Evolutionary conservation across 495 filamentous ascomycete species (phyloP), one percentile per base, ranked within the genome.

Genomic region (Hypoxylon intermedium): DNA sequence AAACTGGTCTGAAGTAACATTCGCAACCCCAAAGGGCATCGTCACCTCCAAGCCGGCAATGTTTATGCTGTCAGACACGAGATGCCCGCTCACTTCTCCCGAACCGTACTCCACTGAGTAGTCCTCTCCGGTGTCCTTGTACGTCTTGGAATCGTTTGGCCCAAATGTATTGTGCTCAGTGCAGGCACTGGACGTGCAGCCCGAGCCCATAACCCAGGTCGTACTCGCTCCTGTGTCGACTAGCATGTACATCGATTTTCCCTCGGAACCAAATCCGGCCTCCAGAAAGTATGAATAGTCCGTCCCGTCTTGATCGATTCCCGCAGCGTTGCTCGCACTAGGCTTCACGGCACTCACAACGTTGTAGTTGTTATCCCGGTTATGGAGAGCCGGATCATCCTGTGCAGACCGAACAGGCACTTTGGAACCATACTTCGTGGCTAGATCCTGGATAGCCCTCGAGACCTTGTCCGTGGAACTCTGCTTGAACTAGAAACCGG

Each of bases 271-370:
- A 41, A 94, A 78, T 34, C 76, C 67, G n/a, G 89, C 82, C 28
- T 82, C 70, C 16, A 85, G 71, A 64, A 96, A 91, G 77, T 96
- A 96, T 5, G 88, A 88, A 54, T 82, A 87, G 72, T 94, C 90
- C 21, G 80, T 81, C 2, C 88, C 89, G 73, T 91, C 88, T 71
- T 94, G 87, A 65, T 88, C 79, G 34, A 94, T 74, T 5, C 86
- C 83, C 9, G 80, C 82, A 51, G 85, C 88, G 60, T 87, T 81
- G 13, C 79, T 67, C 5, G 75, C 63, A 0, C 79, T 75, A 0
- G 89, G 84, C 0, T 74, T 72, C 21, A 76, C 71, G 19, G 86
- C 81, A 30, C 78, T 65, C 30, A 87, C 77, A 15, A 92, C 80
- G 4, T 75, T 63, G 70, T 86, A 92, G 1, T 68, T 67, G 60